phyloP scores from a whole-genome alignment of 2,329 filamentous ascomycete species.

The Tetracladium maxilliforme region DNA sequence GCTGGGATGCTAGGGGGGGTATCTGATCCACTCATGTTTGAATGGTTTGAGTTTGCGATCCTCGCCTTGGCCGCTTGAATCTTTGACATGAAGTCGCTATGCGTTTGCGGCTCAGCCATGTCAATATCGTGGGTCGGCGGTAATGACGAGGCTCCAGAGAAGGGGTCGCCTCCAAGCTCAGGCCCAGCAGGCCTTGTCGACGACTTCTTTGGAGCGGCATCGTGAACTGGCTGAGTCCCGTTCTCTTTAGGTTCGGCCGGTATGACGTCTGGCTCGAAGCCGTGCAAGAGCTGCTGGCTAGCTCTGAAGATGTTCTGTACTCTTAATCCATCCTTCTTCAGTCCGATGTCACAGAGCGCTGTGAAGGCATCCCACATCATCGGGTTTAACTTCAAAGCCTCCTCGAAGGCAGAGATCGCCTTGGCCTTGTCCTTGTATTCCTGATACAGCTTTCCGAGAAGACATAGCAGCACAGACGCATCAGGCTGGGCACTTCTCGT shows the following conservation, averaged over 20 bases:
- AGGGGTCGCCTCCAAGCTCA: too few relatives aligned
- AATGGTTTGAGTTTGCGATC: too few relatives aligned
- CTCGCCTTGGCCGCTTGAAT: too few relatives aligned
- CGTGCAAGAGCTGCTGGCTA: conserved; percentile 52
- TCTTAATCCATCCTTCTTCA: conserved; percentile 62
- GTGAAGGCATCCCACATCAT: conserved; percentile 98
- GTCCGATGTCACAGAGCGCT: conserved; percentile 74
- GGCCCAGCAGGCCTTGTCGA: too few relatives aligned
- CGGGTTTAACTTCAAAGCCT: conserved; percentile 76
- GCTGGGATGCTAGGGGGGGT: too few relatives aligned
- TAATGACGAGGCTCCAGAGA: too few relatives aligned
- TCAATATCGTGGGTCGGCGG: too few relatives aligned
- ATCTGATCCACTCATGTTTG: too few relatives aligned
- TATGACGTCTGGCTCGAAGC: conserved; percentile 6
- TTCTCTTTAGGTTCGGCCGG: conserved; percentile 6
- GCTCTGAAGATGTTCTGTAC: conserved; percentile 78
- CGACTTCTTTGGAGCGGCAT: too few relatives aligned
- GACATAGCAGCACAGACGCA: conserved; percentile 65
- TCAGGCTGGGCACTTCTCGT: conserved; percentile 66
- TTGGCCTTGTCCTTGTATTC: conserved; percentile 70
- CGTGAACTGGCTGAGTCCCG: too few relatives aligned
- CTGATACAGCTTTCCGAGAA: conserved; percentile 78
- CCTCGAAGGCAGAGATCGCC: conserved; percentile 76
- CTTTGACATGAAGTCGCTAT: too few relatives aligned
- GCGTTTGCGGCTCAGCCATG: too few relatives aligned